phyloP scores from a whole-genome alignment of 495 filamentous ascomycete species.

The Xylaria nigripes region DNA sequence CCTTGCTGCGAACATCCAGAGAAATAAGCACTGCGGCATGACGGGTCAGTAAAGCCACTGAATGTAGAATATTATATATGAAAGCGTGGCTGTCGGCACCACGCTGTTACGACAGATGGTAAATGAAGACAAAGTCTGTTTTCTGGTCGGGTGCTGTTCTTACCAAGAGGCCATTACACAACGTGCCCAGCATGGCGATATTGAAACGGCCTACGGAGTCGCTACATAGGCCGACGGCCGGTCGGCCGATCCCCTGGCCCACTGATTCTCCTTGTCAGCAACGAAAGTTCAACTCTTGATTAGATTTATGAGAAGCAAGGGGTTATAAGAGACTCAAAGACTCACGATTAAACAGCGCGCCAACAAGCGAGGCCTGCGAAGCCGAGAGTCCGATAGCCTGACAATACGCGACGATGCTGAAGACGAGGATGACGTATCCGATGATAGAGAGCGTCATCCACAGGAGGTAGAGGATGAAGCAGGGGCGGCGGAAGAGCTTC shows the following conservation, averaged over 20 bases:
- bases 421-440: conserved; percentile 64
- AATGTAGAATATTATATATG: no score
- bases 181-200: conserved; percentile 52
- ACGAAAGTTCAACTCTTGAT: background rate
- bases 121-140: background rate
- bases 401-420: conserved; percentile 64
- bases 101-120: no score
- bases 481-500: conserved; percentile 48
- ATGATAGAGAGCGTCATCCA: conserved; percentile 67
- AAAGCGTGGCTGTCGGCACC: no score
- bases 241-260: conserved; percentile 43
- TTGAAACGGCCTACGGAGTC: conserved; percentile 63
- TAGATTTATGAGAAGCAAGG: no score
- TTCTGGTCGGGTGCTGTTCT: background rate
- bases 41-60: background rate
- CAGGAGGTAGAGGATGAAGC: conserved; percentile 56
- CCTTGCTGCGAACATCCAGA: conserved; percentile 61
- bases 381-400: conserved; percentile 52
- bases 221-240: conserved; percentile 57
- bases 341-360: conserved; percentile 63
- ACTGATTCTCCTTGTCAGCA: conserved; percentile 20
- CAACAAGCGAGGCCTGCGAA: conserved; percentile 60
- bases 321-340: no score
- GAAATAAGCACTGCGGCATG: conserved; percentile 39
- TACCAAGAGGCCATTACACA: conserved; percentile 47